Conservation (phyloP, 495 filamentous ascomycete species). For the Penicillium paxilli region DNA sequence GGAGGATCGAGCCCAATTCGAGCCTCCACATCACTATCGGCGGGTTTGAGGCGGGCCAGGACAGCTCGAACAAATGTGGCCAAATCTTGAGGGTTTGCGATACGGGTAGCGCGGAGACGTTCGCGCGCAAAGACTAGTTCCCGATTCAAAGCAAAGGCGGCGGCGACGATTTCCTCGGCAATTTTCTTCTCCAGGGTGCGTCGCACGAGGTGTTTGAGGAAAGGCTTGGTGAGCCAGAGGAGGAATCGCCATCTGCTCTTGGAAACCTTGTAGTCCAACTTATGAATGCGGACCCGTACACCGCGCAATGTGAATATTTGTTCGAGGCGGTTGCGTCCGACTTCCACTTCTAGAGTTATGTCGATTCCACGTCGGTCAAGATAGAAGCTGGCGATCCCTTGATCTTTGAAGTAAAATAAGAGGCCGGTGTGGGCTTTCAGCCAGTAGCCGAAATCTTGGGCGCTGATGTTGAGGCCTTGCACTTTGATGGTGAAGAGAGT, state of each 20-base stretch:
- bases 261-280: slow-evolving; percentile 74
- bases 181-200: slow-evolving; percentile 77
- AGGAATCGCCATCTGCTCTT: slow-evolving; percentile 74
- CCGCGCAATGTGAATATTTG: slow-evolving; percentile 75
- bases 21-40: slow-evolving; percentile 72
- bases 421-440: slow-evolving; percentile 61
- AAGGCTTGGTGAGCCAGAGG: slow-evolving; percentile 80
- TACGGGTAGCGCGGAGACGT: slow-evolving; percentile 77
- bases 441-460: slow-evolving; percentile 84
- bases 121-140: slow-evolving; percentile 87
- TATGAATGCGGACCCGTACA: slow-evolving; percentile 81
- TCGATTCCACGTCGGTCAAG: slow-evolving; percentile 87
- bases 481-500: slow-evolving; percentile 74
- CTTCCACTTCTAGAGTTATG: slow-evolving; percentile 77
- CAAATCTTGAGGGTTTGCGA: slow-evolving; percentile 78
- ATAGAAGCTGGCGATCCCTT: slow-evolving; percentile 80
- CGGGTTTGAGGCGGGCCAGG: slow-evolving; percentile 67
- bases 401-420: slow-evolving; percentile 67
- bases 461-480: slow-evolving; percentile 76
- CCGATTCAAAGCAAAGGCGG: slow-evolving; percentile 71
- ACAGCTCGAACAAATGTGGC: slow-evolving; percentile 81
- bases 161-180: slow-evolving; percentile 66
- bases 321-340: slow-evolving; percentile 71
- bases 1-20: slow-evolving; percentile 65
- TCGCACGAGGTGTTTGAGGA: slow-evolving; percentile 78